Base-by-base conservation (phyloP, 352 stramenopile genomes). In the Globisporangium rhizosaccharum region DNA sequence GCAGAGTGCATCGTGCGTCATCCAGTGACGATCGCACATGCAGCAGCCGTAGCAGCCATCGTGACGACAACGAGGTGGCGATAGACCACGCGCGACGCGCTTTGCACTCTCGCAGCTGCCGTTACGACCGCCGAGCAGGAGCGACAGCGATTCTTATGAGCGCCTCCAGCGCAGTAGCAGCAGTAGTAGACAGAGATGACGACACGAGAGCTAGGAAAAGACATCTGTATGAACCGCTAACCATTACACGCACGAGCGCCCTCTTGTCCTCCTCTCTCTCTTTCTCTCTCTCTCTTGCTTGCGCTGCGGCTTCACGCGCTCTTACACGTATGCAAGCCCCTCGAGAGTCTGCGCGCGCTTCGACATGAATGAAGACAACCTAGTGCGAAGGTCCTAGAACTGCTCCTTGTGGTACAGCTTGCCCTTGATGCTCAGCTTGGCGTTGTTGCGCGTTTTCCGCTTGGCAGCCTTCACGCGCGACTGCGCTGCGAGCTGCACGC, bases 341-440 rank as follows among this genome's bases (percentile, higher is more conserved):
- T 42, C 14, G 37, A 10, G 10, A 42, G 37, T 42, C 37, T 10
- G 10, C 37, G 23, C 6, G 28, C 28, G 28, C 28, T 33, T 33
- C 28, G 3, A 6, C 28, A 3, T 6, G 28, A 33, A 33, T 6
- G 28, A 33, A 33, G 28, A 33, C 28, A 33, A 33, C 0, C 28
- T 33, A 33, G 28, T 33, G 28, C n/a, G 11, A 47, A 14, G 36
- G 20, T 50, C 62, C 63, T 88, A 92, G 69, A 78, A 95, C 56
- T 83, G 71, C 37, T 88, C 81, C 61, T 94, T 91, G 71, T 94
- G 86, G 42, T 85, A 73, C 46, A 93, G 70, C 39, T 83, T 85
- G 58, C 86, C 86, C 75, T 95, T 95, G 51, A 95, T 73, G 65
- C 82, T 94, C 23, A 95, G 68, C 75, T 95, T 95, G 57, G 86